These are phyloP conservation scores for Colletotrichum endophyticum DNA, from an alignment of 2,329 filamentous ascomycete genomes.

Conservation along the genomic window DNA sequence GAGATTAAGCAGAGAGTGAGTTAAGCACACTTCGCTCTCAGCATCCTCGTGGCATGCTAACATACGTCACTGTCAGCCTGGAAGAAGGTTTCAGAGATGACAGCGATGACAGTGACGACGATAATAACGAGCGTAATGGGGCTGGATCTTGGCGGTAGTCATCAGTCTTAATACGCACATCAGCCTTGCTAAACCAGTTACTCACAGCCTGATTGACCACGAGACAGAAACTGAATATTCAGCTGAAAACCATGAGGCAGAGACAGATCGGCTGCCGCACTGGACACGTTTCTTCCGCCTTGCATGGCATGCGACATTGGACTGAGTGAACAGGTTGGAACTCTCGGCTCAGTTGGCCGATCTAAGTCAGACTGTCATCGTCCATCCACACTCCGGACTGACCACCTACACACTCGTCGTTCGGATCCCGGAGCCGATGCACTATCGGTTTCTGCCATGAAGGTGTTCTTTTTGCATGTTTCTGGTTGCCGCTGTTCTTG, in stretches of 20 bases:
- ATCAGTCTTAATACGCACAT: conserved; percentile 3
- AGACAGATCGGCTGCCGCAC: background rate
- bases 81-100: conserved; percentile 61
- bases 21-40: conserved; percentile 10
- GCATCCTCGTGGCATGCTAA: background rate
- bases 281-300: background rate
- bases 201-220: background rate
- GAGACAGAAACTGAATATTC: background rate
- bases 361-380: background rate
- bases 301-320: background rate
- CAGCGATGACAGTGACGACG: conserved; percentile 44
- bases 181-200: background rate
- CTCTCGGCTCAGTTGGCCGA: background rate
- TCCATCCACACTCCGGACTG: background rate
- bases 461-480: background rate
- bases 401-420: background rate
- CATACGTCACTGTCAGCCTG: conserved; percentile 44
- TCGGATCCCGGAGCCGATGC: background rate
- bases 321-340: background rate
- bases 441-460: background rate
- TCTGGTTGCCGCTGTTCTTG: background rate
- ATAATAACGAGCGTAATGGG: conserved; percentile 25
- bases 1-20: conserved; percentile 76
- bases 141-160: conserved; percentile 10
- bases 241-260: background rate